Base-by-base conservation (phyloP, 192 early-diverging fungal genomes). In the Coemansia sp. region DNA sequence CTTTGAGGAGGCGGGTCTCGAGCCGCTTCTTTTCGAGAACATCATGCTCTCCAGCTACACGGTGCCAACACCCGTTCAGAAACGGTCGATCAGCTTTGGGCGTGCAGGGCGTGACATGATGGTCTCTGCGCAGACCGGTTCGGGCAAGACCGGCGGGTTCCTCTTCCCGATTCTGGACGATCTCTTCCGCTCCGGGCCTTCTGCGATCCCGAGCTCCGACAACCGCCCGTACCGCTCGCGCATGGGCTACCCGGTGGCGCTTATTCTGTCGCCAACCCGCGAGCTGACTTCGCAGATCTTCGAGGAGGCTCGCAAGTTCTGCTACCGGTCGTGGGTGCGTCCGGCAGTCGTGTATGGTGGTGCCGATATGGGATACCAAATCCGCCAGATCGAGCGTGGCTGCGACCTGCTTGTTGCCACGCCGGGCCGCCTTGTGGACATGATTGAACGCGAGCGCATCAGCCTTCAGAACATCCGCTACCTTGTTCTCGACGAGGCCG, bases 101-200 rank as follows among this genome's bases (percentile, higher is more conserved):
- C 80, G 84, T 37, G 72, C 75, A 34, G 88, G 89, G 55, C 90
- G 96, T 69, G 96, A 99, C 81, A 82, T 99, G 81, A 99, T 99
- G 96, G 96, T 95, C 29, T 99, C 95, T 76, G 96, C 96, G 31
- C 96, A 98, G 81, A 98, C 96, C 23, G 96, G 96, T 81, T 92
- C 89, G 25, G 91, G 93, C 52, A 93, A 98, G 83, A 99, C 96
- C 45, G 96, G 91, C 63, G 96, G 95, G 46, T 99, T 99, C 86
- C 85, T 99, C 65, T 91, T 99, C 84, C 96, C 96, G 43, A 97
- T 99, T 56, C 86, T 99, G 35, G 90, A 89, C 45, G 91, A 96
- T 73, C 87, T 90, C 57, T 99, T 95, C 86, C 86, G 87, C 77
- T 89, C 89, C 64, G 96, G 89, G 7, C 87, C 90, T n/a, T 67